Conservation (phyloP, 1,284 basidiomycete genomes). For the Dichomitus squalens region DNA sequence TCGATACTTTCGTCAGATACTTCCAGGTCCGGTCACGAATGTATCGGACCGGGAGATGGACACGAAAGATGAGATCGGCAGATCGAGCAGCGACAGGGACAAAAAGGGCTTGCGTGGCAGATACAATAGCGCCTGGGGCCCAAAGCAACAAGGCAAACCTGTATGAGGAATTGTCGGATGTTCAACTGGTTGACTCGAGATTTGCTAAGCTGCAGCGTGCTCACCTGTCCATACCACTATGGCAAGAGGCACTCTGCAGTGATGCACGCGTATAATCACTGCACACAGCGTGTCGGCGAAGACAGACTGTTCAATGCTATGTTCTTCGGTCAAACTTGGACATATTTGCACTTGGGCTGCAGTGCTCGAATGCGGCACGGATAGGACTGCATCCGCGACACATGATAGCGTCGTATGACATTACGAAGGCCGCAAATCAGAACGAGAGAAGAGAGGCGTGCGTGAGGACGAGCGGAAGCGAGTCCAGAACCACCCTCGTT, state of each 20-base stretch:
- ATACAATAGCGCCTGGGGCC: conserved; percentile 11
- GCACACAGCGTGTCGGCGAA: neutral
- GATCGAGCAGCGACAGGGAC: conserved; percentile 1
- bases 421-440: conserved; percentile 7
- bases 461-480: neutral
- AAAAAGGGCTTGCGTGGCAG: conserved; percentile 7
- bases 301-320: neutral
- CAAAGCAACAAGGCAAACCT: conserved; percentile 7
- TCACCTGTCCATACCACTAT: neutral
- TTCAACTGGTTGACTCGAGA: conserved; percentile 3
- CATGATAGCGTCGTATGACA: neutral
- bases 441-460: neutral
- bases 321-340: neutral
- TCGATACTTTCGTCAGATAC: conserved; percentile 5
- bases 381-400: neutral
- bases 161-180: conserved; percentile 3
- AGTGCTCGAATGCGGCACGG: neutral
- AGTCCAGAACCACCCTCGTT: conserved; percentile 13
- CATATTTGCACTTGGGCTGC: neutral
- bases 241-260: neutral
- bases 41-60: conserved; percentile 13
- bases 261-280: neutral
- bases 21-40: conserved; percentile 1
- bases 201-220: neutral
- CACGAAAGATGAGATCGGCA: conserved; percentile 19